Base-by-base conservation (phyloP, 2,329 filamentous ascomycete species). In the Colletotrichum gigasporum region DNA sequence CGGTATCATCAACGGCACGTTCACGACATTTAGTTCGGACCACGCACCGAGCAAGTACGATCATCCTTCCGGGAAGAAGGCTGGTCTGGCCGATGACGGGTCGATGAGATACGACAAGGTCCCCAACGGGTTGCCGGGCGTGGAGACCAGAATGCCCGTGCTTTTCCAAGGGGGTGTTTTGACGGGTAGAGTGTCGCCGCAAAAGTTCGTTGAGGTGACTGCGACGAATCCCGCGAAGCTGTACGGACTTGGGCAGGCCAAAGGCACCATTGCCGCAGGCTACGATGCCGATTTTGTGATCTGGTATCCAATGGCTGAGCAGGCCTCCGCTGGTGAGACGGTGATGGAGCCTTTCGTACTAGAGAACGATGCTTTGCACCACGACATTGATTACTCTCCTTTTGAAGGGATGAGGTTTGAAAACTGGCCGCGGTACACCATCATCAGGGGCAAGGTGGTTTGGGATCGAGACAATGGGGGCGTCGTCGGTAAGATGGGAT, bases 391-490 rank as follows among this genome's bases (percentile, higher is more conserved):
- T 69, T 88, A 90, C 69, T 88, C 87, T 8, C 87, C 87, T 0
- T 90, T 85, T 68, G 87, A 90, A 71, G 86, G 87, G 0, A 79
- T 78, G 50, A 75, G 70, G n/a, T 70, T 90, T 39, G 79, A 78
- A 26, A 86, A 90, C 61, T 90, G 87, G 87, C 87, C 87, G 10
- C 78, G 87, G 18, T 89, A 85, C 69, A 89, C 86, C 0, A 77
- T 90, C 7, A 67, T 90, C 41, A 74, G 87, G 58, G 87, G 87
- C 0, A 74, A 83, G 65, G 79, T 90, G 0, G 83, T 88, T 1
- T 90, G 84, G 85, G 84, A 86, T 67, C 78, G 79, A 35, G 83
- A 85, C 12, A 74, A 78, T n/a, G 83, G 78, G 1, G 85, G 85
- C 1, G 45, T 85, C 37, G 68, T 85, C 9, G 84, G 83, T 1